phyloP scores from a whole-genome alignment of 495 filamentous ascomycete species.

The Penicillium canariense region DNA sequence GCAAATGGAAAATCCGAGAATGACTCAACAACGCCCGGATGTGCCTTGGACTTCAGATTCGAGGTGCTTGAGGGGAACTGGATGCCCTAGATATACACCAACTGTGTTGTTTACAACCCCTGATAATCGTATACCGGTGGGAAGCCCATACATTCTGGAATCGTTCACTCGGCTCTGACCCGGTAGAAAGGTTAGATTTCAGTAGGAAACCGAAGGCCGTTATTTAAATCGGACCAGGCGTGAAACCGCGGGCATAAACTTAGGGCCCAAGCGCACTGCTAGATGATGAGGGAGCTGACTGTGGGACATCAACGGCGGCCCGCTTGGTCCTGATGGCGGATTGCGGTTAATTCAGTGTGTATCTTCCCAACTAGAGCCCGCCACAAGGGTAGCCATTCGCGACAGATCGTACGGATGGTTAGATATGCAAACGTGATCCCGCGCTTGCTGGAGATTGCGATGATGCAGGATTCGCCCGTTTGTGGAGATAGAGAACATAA shows the following conservation, averaged over 20 bases:
- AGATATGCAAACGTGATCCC: slow-evolving; percentile 8
- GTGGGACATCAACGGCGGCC: neutral
- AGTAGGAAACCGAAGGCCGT: neutral
- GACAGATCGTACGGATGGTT: too few relatives aligned
- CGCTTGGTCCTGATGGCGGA: neutral
- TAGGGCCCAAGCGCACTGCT: neutral
- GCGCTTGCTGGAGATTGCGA: slow-evolving; percentile 9
- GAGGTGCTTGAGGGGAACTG: neutral
- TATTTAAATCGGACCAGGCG: slow-evolving; percentile 13
- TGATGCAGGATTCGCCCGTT: slow-evolving; percentile 6
- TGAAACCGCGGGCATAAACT: slow-evolving; percentile 11
- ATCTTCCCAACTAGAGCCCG: too few relatives aligned
- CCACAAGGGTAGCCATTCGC: too few relatives aligned
- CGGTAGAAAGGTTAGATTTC: neutral
- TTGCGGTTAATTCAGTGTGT: neutral
- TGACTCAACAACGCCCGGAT: neutral
- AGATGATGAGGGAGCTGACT: neutral
- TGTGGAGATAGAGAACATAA: slow-evolving; percentile 9
- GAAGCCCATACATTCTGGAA: neutral
- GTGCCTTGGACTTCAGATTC: neutral
- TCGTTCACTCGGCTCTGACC: neutral
- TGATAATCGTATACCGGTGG: neutral
- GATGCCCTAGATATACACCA: neutral
- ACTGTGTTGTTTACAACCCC: neutral
- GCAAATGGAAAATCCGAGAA: neutral